phyloP scores from a whole-genome alignment of 208 protist genomes.

The Acanthamoeba sp. region DNA sequence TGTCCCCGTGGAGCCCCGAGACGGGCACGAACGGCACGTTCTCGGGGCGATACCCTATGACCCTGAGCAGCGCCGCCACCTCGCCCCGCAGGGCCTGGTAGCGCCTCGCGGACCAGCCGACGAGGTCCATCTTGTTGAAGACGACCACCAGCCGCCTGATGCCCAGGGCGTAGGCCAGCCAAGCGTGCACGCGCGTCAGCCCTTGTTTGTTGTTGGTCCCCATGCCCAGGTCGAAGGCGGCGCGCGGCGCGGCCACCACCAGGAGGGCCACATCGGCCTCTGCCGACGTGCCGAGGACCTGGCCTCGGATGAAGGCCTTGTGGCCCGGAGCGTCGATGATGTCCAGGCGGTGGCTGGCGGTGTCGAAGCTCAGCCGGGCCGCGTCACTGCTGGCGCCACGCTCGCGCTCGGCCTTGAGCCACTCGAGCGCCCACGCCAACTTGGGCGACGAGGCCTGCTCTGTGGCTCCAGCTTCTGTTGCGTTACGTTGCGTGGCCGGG shows the following conservation, averaged over 20 bases:
- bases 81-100: constrained; percentile 85
- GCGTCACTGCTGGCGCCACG: too few species aligned
- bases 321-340: constrained; percentile 99
- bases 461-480: too few species aligned
- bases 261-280: constrained; percentile 93
- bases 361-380: constrained; percentile 99
- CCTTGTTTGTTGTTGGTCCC: constrained; percentile 70
- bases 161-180: constrained; percentile 92
- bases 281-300: constrained; percentile 96
- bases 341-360: constrained; percentile 97
- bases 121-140: constrained; percentile 96
- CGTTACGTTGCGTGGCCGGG: too few species aligned
- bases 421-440: too few species aligned
- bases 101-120: constrained; percentile 93
- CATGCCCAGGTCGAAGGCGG: constrained; percentile 92
- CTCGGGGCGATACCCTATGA: constrained; percentile 94
- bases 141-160: constrained; percentile 93
- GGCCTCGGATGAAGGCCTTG: constrained; percentile 99
- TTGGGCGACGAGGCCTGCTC: too few species aligned
- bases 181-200: constrained; percentile 93
- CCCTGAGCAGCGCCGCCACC: constrained; percentile 82
- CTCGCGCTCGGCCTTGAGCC: too few species aligned
- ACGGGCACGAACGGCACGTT: constrained; percentile 96
- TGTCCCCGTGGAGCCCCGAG: constrained; percentile 96
- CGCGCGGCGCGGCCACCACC: constrained; percentile 89